These are phyloP conservation scores for Rhododendron griersonianum DNA, from an alignment of 148 eudicot species.

Conservation along the genomic window DNA sequence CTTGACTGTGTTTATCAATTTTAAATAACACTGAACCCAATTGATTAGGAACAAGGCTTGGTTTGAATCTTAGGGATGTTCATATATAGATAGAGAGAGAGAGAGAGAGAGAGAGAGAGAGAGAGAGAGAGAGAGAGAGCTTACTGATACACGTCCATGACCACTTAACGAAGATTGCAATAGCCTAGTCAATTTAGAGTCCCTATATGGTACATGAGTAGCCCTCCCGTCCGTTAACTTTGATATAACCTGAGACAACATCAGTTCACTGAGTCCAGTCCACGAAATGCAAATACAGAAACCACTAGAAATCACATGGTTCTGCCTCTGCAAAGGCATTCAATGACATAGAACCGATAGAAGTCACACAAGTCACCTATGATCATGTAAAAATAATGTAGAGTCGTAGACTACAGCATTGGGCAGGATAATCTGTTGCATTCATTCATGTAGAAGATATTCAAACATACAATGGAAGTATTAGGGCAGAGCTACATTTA, in stretches of 20 bases:
- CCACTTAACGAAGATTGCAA: slow-evolving; percentile 98
- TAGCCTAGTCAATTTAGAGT: slow-evolving; percentile 95
- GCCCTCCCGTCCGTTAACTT: slow-evolving; percentile 90
- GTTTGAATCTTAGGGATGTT: not conserved
- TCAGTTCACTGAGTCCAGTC: slow-evolving; percentile 9
- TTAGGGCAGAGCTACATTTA: not conserved
- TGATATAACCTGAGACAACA: slow-evolving; percentile 70
- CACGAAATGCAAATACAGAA: not conserved
- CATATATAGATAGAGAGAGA: not conserved
- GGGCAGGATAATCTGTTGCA: not conserved
- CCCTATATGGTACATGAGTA: slow-evolving; percentile 87
- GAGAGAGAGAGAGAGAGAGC: slow-evolving; percentile 14
- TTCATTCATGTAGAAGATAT: not conserved
- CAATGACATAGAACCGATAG: not conserved
- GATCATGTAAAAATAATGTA: not conserved
- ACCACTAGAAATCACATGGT: not conserved
- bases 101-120: not conserved
- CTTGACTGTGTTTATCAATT: not conserved
- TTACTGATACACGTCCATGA: slow-evolving; percentile 96
- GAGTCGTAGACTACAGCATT: not conserved
- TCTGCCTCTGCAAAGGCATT: not conserved
- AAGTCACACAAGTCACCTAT: slow-evolving; percentile 2
- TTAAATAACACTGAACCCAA: not conserved
- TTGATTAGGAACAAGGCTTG: not conserved
- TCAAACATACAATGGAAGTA: not conserved